phyloP scores from a whole-genome alignment of 108 stramenopile genomes.

The Pseudonitzschia delicatissima region DNA sequence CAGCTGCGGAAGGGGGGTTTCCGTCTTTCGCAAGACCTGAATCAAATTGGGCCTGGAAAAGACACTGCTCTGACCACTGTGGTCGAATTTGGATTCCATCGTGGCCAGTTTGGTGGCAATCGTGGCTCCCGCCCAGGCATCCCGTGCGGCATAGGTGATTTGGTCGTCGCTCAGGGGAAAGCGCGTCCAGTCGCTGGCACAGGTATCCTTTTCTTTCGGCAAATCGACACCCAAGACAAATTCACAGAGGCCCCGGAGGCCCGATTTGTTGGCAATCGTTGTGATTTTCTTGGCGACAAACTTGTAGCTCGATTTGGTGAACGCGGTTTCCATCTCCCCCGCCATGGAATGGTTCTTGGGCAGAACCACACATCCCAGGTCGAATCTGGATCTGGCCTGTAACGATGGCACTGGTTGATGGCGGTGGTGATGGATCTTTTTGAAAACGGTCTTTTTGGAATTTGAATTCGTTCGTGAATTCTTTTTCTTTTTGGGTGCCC shows the following conservation, averaged over 20 bases:
- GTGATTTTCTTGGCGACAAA: not conserved
- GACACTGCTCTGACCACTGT: not conserved
- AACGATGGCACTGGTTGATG: not conserved
- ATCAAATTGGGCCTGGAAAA: not conserved
- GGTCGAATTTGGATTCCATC: too few species aligned
- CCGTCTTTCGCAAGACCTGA: not conserved
- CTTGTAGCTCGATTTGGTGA: not conserved
- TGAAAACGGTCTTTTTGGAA: not conserved
- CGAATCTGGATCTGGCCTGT: conserved; percentile 49
- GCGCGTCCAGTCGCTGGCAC: conserved; percentile 58
- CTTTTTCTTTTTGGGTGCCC: not conserved
- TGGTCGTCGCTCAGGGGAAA: conserved; percentile 53
- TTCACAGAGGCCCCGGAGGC: conserved; percentile 42
- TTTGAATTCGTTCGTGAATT: conserved; percentile 19
- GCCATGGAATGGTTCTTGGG: not conserved
- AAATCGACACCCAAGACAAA: conserved; percentile 49
- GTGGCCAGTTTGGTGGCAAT: not conserved
- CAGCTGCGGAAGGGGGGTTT: not conserved
- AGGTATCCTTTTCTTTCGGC: conserved; percentile 46
- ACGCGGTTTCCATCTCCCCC: not conserved
- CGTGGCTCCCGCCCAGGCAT: conserved; percentile 75
- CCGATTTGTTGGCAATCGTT: conserved; percentile 22
- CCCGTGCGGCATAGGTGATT: conserved; percentile 67
- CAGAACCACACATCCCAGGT: conserved; percentile 44
- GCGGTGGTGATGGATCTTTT: conserved; percentile 32